Conservation (phyloP, 352 stramenopile species). For the Pythium angustatum region DNA sequence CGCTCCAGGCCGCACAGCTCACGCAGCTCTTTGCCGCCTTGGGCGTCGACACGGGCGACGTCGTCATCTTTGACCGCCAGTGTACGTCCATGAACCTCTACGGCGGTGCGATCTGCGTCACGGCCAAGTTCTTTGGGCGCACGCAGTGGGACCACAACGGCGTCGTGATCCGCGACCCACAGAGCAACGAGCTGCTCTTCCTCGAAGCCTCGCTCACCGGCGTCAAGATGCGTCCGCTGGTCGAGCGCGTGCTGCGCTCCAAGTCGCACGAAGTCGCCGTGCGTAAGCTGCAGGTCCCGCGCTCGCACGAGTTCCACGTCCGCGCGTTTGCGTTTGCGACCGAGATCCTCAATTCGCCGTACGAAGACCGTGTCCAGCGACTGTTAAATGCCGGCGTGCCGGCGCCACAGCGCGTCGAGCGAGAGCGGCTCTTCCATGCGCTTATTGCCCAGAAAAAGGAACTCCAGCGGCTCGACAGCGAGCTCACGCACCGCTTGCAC, state of each 20-base stretch:
- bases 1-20: constrained; percentile 22
- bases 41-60: constrained; percentile 70
- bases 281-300: constrained; percentile 72
- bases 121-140: constrained; percentile 78
- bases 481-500: constrained; percentile 62
- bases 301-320: constrained; percentile 57
- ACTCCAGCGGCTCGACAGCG: constrained; percentile 54
- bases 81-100: constrained; percentile 78
- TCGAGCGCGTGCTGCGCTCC: constrained; percentile 74
- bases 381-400: constrained; percentile 79
- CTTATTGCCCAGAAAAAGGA: constrained; percentile 69
- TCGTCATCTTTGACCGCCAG: constrained; percentile 81
- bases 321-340: constrained; percentile 62
- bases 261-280: constrained; percentile 67
- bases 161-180: constrained; percentile 59
- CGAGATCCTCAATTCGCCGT: constrained; percentile 62
- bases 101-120: constrained; percentile 72
- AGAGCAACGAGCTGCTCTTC: constrained; percentile 57
- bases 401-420: constrained; percentile 66
- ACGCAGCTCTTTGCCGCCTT: constrained; percentile 48
- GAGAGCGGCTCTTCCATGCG: constrained; percentile 74
- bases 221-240: constrained; percentile 82
- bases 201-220: constrained; percentile 75
- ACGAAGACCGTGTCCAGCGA: constrained; percentile 71
- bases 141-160: constrained; percentile 89